Conservation (phyloP, 2,329 filamentous ascomycete genomes). For the Ophiostoma himal-ulmi region DNA sequence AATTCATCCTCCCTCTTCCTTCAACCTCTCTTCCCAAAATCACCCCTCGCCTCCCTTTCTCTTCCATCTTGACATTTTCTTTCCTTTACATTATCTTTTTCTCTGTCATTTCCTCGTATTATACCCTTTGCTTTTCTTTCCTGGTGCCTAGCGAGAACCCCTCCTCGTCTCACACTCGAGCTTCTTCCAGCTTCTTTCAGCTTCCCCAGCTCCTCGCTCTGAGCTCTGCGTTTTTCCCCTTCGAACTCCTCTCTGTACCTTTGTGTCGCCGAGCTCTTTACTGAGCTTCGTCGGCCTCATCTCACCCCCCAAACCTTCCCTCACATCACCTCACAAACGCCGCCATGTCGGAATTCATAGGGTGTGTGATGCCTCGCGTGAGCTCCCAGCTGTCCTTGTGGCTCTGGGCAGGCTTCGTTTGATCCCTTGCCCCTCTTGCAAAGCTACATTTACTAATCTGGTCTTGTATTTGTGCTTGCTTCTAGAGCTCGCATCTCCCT, state of each 20-base stretch:
- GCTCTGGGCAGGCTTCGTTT: slow-evolving; percentile 2
- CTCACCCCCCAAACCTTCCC: background rate
- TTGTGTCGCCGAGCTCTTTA: background rate
- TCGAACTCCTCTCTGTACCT: background rate
- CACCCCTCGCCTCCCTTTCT: background rate
- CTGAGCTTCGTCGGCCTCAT: background rate
- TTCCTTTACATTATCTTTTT: background rate
- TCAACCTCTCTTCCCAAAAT: background rate
- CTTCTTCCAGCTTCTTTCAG: background rate
- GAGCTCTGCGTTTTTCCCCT: background rate
- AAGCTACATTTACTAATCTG: background rate
- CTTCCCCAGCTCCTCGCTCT: background rate
- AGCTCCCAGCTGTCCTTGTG: slow-evolving; percentile 2
- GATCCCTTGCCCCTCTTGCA: background rate
- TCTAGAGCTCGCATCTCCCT: slow-evolving; percentile 27
- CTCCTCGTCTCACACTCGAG: background rate
- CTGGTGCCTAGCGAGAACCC: background rate
- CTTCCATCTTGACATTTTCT: background rate
- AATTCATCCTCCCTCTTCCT: background rate
- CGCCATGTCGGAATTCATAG: slow-evolving; percentile 26
- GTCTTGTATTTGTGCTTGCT: slow-evolving; percentile 15
- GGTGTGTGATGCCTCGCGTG: slow-evolving; percentile 20
- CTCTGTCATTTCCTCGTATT: slow-evolving; percentile 3
- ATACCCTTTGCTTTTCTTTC: slow-evolving; percentile 14
- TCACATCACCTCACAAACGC: background rate